Evolutionary conservation across 306 rosid genomes (phyloP), one percentile per base, ranked within the genome.

Genomic region (Macrotyloma uniflorum): DNA sequence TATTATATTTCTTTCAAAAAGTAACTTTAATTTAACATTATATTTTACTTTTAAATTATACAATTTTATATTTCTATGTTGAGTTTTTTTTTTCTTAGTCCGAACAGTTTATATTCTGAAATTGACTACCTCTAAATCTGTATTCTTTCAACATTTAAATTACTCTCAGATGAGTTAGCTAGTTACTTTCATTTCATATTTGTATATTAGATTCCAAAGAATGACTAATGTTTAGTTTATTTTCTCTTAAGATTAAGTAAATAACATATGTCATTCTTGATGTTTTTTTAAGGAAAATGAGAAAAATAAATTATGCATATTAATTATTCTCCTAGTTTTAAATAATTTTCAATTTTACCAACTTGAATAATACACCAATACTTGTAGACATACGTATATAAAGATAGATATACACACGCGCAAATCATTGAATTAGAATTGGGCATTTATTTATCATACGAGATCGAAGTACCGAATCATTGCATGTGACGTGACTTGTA

Each of bases 401-500:
- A 38, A 38, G 0, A n/a, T 26, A 26, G 1, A 26, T 13, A 15
- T 0, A 15, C 13, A 62, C 16, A 10, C 49, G n/a, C 23, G 9
- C 50, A 65, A 38, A 36, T 28, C 32, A 18, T 64, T 18, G 7
- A 35, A 18, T 16, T 65, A 38, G 30, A 57, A 16, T 42, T 74
- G 13, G 28, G 11, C 19, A 62, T 32, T 61, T 62, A 7, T 63
- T 26, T 42, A 75, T 26, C 47, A 18, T 8, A 75, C 1, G 24
- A 67, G 58, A 77, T 77, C 15, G n/a, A 58, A 30, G 36, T 28
- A 40, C 67, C 42, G 53, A 78, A 78, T 78, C 82, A 19, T 67
- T 55, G 49, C 76, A 78, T 55, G 76, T 78, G 76, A 78, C 43
- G 76, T 78, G 76, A 67, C 28, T 32, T 35, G 18, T 20, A 49